Percentiles rank a stretch among this genome's conserved stretches.
These are phyloP conservation scores for Cutaneotrichosporon sp. DNA, from an alignment of 1,284 basidiomycete species.

Conservation along the genomic window DNA sequence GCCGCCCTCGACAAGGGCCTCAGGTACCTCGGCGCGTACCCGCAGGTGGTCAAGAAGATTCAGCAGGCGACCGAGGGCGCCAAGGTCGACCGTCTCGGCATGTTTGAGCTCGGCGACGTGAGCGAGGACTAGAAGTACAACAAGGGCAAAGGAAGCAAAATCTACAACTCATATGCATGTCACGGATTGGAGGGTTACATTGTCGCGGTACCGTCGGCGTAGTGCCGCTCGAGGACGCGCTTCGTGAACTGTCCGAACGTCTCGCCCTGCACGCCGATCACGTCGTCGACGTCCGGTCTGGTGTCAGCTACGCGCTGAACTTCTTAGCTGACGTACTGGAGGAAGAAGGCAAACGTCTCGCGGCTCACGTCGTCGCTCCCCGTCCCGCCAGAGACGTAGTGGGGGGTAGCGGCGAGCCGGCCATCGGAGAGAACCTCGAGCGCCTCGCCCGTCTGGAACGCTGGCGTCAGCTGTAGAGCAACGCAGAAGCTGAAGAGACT, in stretches of 20 bases:
- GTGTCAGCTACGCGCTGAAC: background rate
- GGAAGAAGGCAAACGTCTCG: constrained; percentile 81
- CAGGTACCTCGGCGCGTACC: constrained; percentile 71
- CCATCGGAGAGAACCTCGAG: constrained; percentile 78
- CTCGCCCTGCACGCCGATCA: constrained; percentile 62
- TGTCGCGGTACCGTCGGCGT: constrained; percentile 42
- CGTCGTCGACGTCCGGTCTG: constrained; percentile 72
- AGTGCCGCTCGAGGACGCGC: constrained; percentile 76
- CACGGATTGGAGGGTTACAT: background rate
- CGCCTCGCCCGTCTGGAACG: constrained; percentile 92
- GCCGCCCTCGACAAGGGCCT: constrained; percentile 77
- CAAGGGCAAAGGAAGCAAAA: background rate
- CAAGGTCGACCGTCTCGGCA: constrained; percentile 74
- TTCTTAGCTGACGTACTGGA: constrained; percentile 60
- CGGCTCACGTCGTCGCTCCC: constrained; percentile 61
- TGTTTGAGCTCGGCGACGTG: constrained; percentile 67
- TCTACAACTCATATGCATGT: constrained; percentile 9
- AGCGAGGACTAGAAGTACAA: constrained; percentile 26
- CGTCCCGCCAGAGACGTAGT: constrained; percentile 68
- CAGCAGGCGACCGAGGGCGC: constrained; percentile 63
- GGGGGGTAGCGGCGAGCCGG: constrained; percentile 76
- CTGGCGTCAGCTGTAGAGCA: constrained; percentile 6
- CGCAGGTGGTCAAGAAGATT: constrained; percentile 67
- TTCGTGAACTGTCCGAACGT: constrained; percentile 90
- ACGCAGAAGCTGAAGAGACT: background rate